Base-by-base conservation (phyloP, 176 grass and related monocot species). In the Chloris gayana region DNA sequence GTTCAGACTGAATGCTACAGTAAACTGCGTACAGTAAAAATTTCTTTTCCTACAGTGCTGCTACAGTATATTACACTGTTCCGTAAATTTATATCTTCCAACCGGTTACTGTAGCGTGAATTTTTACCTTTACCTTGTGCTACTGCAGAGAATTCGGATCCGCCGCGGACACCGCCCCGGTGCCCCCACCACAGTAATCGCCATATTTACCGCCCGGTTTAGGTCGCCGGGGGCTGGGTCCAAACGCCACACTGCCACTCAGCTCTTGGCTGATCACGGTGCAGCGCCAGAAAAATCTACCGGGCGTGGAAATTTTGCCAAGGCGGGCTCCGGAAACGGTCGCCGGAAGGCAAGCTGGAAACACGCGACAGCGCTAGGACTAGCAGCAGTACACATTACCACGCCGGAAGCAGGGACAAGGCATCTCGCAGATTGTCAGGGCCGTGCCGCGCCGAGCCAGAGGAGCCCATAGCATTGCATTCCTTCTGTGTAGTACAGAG, bases 141-240 rank as follows among this genome's bases (percentile, higher is more conserved):
- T n/a, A n/a, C n/a, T n/a, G n/a, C n/a, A n/a, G n/a, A n/a, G n/a
- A n/a, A n/a, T n/a, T n/a, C n/a, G n/a, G n/a, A n/a, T n/a, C n/a
- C n/a, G 72, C 81, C 87, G 42, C 53, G 14, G 66, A 72, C 87
- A 25, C 77, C 34, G 39, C 63, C 72, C 71, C 35, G 29, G 70
- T 59, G 65, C 34, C 80, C 80, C 80, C 77, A 67, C 70, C 70
- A 65, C 62, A 21, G n/a, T 8, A 15, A 34, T 75, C 51, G 70
- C 37, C 26, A 80, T 80, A n/a, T n/a, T n/a, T 61, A 62, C 81
- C 38, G 54, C 68, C 33, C 49, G n/a, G 69, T 51, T 62, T 74
- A 53, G 31, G 78, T 82, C 72, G 56, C 65, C 70, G 44, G 79
- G 19, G 21, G 64, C 72, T 64, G 78, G 71, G 41, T 76, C 75